Conservation (phyloP, 2,329 filamentous ascomycete genomes). For the Apiospora malaysiana region DNA sequence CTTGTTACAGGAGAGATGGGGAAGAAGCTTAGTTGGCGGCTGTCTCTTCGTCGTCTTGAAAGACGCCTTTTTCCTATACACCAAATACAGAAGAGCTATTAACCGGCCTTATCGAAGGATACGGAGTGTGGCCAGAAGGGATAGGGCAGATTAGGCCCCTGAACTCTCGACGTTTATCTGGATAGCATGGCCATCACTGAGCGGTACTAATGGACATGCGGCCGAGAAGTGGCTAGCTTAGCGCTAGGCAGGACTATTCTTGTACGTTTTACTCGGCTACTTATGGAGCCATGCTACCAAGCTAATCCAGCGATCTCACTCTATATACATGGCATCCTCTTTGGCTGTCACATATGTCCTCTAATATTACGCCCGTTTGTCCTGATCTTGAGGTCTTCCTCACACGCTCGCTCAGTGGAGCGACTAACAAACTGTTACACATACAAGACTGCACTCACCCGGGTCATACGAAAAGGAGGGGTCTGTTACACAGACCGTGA, state of each 20-base stretch:
- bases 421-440: neutral
- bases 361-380: neutral
- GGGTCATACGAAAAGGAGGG: neutral
- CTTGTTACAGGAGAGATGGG: slow-evolving; percentile 85
- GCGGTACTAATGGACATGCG: neutral
- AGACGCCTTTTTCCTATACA: slow-evolving; percentile 65
- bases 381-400: neutral
- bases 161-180: neutral
- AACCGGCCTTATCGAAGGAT: slow-evolving; percentile 61
- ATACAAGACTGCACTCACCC: neutral
- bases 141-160: slow-evolving; percentile 21
- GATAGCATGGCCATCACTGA: neutral
- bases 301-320: neutral
- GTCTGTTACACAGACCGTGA: neutral
- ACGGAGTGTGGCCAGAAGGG: slow-evolving; percentile 52
- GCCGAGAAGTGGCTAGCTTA: neutral
- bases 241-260: neutral
- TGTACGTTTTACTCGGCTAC: neutral
- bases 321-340: neutral
- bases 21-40: slow-evolving; percentile 85
- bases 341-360: neutral
- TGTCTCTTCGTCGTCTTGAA: slow-evolving; percentile 88
- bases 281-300: neutral
- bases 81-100: slow-evolving; percentile 66
- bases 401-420: neutral